These are phyloP conservation scores for Sarcomyxa edulis DNA, from an alignment of 768 basidiomycete species.

Conservation along the genomic window DNA sequence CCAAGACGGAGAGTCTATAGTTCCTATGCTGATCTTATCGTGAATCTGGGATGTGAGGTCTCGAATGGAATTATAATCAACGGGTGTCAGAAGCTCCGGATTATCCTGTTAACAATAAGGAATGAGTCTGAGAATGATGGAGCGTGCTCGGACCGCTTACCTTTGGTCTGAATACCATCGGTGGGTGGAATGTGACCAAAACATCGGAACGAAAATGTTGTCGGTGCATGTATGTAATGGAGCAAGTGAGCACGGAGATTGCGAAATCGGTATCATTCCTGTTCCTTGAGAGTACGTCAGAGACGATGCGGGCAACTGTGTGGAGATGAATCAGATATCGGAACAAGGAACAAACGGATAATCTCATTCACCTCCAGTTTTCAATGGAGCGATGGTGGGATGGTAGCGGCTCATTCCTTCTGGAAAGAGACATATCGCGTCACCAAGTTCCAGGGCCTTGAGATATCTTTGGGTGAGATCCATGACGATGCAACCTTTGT, in stretches of 20 bases:
- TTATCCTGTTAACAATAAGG: conserved; percentile 39
- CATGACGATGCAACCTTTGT: not conserved
- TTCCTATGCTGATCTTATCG: conserved; percentile 67
- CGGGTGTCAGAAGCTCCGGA: conserved; percentile 66
- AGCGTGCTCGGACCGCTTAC: conserved; percentile 26
- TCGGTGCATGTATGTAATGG: conserved; percentile 79
- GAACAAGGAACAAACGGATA: conserved; percentile 1
- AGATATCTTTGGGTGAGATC: conserved; percentile 4
- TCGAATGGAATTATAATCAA: conserved; percentile 57
- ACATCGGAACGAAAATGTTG: conserved; percentile 88
- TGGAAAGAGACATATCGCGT: conserved; percentile 80
- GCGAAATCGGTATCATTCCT: conserved; percentile 64
- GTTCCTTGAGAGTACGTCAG: conserved; percentile 70
- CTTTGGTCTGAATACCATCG: conserved; percentile 61
- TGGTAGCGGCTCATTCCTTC: conserved; percentile 86
- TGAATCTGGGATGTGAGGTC: conserved; percentile 57
- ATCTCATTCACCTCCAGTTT: conserved; percentile 65
- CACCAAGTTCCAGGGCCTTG: conserved; percentile 71
- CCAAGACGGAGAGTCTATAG: conserved; percentile 85
- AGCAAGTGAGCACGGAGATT: conserved; percentile 69
- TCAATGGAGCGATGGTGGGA: conserved; percentile 81
- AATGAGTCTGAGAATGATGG: conserved; percentile 4
- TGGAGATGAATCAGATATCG: not conserved
- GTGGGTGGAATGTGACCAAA: conserved; percentile 74
- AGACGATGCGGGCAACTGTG: conserved; percentile 77